Conservation (phyloP, 1,284 basidiomycete genomes). For the Microbotryum scabiosae region DNA sequence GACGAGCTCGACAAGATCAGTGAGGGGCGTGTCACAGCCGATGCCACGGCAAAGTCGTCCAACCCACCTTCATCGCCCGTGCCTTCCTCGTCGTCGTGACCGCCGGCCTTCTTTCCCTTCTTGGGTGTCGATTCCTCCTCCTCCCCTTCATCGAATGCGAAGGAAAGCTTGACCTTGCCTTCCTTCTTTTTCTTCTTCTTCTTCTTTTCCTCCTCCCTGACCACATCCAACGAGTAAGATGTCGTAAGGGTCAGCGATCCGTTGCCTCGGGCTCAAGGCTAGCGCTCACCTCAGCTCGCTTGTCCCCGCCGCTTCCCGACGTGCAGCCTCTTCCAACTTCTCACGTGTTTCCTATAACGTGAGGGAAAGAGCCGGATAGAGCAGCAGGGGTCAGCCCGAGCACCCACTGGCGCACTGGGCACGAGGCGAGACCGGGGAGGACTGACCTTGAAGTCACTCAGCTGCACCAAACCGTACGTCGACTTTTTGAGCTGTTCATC, state of each 20-base stretch:
- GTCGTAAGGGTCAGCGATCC: constrained; percentile 42
- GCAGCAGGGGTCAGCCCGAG: not conserved
- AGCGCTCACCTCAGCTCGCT: constrained; percentile 68
- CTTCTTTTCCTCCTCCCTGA: constrained; percentile 50
- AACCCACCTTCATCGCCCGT: constrained; percentile 11
- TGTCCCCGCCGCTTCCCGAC: constrained; percentile 71
- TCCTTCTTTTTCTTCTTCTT: constrained; percentile 81
- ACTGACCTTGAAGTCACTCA: constrained; percentile 81
- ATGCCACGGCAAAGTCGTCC: too few relatives aligned
- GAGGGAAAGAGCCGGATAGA: not conserved
- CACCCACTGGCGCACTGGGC: too few relatives aligned
- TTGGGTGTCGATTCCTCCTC: constrained; percentile 36
- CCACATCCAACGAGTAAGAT: constrained; percentile 58
- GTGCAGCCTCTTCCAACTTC: constrained; percentile 84
- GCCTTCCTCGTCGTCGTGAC: constrained; percentile 5
- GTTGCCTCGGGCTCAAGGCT: not conserved
- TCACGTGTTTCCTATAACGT: constrained; percentile 51
- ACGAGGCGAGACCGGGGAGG: not conserved
- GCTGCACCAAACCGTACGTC: constrained; percentile 84
- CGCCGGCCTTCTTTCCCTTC: constrained; percentile 31
- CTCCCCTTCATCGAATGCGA: constrained; percentile 59
- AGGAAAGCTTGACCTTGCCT: constrained; percentile 61
- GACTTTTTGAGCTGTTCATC: constrained; percentile 88
- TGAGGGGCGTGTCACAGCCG: too few relatives aligned
- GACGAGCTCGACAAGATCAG: not conserved